Conservation (phyloP, 495 filamentous ascomycete genomes). For the Penicillium samsonianum region DNA sequence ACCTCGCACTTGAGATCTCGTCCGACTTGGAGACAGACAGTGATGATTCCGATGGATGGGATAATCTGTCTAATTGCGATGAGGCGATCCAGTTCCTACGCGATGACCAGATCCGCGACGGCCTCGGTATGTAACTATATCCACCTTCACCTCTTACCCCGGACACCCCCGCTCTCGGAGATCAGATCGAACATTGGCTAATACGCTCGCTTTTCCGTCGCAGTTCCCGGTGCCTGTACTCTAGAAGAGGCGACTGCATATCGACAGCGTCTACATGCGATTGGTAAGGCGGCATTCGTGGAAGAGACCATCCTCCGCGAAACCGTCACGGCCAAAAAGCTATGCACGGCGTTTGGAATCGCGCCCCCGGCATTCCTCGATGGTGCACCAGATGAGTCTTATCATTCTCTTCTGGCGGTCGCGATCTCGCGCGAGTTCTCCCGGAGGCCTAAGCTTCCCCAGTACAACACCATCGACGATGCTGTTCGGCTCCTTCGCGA, state of each 20-base stretch:
- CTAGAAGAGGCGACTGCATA: conserved; percentile 68
- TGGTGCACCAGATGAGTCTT: conserved; percentile 70
- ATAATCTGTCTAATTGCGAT: conserved; percentile 66
- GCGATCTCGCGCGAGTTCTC: conserved; percentile 81
- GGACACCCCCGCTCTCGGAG: conserved; percentile 30
- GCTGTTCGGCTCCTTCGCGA: conserved; percentile 74
- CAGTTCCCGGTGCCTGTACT: conserved; percentile 65
- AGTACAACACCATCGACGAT: conserved; percentile 87
- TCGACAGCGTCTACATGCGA: conserved; percentile 66
- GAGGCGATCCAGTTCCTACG: conserved; percentile 64
- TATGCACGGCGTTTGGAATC: conserved; percentile 91
- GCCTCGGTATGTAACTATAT: conserved; percentile 43
- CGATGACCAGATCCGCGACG: conserved; percentile 60
- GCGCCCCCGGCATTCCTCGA: conserved; percentile 75
- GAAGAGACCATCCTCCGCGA: conserved; percentile 68
- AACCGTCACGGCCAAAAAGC: conserved; percentile 72
- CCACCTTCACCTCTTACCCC: conserved; percentile 22
- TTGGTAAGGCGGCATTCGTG: conserved; percentile 77
- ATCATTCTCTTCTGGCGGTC: conserved; percentile 70
- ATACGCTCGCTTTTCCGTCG: conserved; percentile 13
- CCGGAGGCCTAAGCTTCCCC: conserved; percentile 74
- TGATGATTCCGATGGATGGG: conserved; percentile 66
- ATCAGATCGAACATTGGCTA: conserved; percentile 21
- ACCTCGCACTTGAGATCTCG: conserved; percentile 30
- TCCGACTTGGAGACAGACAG: conserved; percentile 58